These are phyloP conservation scores for Laburnicola sp. DNA, from an alignment of 2,329 filamentous ascomycete species.

Conservation along the genomic window DNA sequence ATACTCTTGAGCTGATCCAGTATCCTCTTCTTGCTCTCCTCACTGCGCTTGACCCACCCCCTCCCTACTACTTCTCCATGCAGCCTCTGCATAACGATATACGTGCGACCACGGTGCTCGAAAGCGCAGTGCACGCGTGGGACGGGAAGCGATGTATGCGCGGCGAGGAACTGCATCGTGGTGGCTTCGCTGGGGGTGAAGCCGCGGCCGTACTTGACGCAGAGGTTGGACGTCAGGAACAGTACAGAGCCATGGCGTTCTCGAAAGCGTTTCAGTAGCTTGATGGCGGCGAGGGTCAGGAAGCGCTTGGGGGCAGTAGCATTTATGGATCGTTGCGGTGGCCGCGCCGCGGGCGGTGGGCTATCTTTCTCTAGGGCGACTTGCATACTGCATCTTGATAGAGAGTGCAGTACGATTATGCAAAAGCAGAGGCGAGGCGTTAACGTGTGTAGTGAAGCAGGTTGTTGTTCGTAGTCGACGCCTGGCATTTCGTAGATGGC, in stretches of 20 bases:
- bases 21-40: too few relatives aligned
- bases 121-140: conserved; percentile 52
- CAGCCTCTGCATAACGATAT: conserved; percentile 52
- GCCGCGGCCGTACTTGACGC: background rate
- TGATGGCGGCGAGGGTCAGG: conserved; percentile 13
- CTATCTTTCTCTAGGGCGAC: conserved; percentile 5
- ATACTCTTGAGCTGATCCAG: too few relatives aligned
- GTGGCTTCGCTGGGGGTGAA: conserved; percentile 35
- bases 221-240: conserved; percentile 1
- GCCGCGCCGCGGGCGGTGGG: background rate
- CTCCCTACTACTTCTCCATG: conserved; percentile 23
- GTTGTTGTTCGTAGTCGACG: too few relatives aligned
- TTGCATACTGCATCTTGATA: too few relatives aligned
- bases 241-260: conserved; percentile 4
- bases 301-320: conserved; percentile 5
- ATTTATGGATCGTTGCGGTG: conserved; percentile 2
- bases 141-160: conserved; percentile 49
- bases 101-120: conserved; percentile 40
- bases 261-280: conserved; percentile 9
- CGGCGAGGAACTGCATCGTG: conserved; percentile 46
- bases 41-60: conserved; percentile 4
- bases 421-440: too few relatives aligned
- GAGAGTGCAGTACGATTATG: too few relatives aligned
- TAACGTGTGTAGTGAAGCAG: too few relatives aligned
- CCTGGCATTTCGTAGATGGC: too few relatives aligned